Evolutionary conservation across 768 basidiomycete species (phyloP).

Genomic region (Xanthoconium stramineum): DNA sequence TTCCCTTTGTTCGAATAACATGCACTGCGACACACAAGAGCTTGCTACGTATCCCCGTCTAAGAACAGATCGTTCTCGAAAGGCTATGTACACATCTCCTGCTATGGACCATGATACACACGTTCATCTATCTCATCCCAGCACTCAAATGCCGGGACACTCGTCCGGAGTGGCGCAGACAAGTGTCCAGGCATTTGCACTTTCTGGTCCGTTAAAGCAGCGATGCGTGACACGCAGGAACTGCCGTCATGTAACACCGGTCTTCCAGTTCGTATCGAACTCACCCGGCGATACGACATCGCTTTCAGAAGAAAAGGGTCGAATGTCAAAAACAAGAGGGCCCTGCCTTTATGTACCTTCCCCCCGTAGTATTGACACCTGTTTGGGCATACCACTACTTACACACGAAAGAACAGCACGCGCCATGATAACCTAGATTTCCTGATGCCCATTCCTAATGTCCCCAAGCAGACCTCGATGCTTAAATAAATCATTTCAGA

Average conservation of each 20-base stretch:
- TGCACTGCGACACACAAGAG: too few relatives aligned
- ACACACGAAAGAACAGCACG: too few relatives aligned
- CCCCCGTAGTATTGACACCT: not conserved
- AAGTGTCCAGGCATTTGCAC: conserved; percentile 6
- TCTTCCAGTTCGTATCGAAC: too few relatives aligned
- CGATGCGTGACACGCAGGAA: not conserved
- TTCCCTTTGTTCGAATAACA: too few relatives aligned
- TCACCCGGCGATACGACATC: not conserved
- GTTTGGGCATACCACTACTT: not conserved
- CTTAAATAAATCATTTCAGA: too few relatives aligned
- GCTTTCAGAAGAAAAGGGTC: not conserved
- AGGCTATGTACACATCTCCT: too few relatives aligned
- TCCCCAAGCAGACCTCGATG: not conserved
- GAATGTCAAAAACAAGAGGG: not conserved
- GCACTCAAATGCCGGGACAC: not conserved
- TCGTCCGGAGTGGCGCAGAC: not conserved
- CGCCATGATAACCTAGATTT: too few relatives aligned
- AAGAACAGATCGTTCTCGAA: too few relatives aligned
- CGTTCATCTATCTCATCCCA: not conserved
- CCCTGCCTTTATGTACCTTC: not conserved
- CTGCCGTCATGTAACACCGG: not conserved
- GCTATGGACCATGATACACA: not conserved
- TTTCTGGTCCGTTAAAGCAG: not conserved
- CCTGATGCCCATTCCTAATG: not conserved
- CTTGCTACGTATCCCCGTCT: too few relatives aligned